Percentiles rank a stretch among this genome's conserved stretches.
Evolutionary conservation across 139 green algal species (phyloP).

Genomic region (Spirogloea muscicola): DNA sequence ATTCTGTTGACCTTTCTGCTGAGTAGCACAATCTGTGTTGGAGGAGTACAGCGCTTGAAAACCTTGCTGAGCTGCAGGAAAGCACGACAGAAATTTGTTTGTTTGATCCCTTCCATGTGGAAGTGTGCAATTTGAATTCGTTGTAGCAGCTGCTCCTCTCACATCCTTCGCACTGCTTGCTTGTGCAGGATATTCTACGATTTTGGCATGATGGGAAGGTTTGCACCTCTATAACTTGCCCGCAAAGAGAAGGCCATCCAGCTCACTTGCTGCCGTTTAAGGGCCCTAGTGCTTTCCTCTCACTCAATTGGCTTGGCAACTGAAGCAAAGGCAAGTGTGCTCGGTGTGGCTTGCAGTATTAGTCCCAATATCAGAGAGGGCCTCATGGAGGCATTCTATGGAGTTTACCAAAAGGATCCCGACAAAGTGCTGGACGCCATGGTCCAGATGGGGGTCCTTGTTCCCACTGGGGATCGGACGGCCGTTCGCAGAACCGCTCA

Average conservation of each 20-base stretch:
- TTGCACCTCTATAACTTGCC: slow-evolving; percentile 12
- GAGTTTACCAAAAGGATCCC: slow-evolving; percentile 84
- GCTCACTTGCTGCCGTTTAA: too few relatives aligned
- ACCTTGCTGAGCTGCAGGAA: too few relatives aligned
- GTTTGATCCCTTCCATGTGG: background rate
- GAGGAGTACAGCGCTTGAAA: too few relatives aligned
- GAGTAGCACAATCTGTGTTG: too few relatives aligned
- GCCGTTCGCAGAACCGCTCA: slow-evolving; percentile 84
- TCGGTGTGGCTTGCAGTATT: slow-evolving; percentile 20
- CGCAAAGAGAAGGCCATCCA: too few relatives aligned
- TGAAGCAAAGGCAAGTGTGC: too few relatives aligned
- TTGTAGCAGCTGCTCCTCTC: background rate
- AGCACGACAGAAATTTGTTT: too few relatives aligned
- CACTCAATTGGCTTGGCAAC: too few relatives aligned
- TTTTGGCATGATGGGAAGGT: slow-evolving; percentile 85
- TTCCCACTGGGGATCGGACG: slow-evolving; percentile 73
- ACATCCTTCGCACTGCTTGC: background rate
- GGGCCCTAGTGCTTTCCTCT: too few relatives aligned
- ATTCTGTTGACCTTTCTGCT: too few relatives aligned
- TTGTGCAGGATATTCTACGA: slow-evolving; percentile 88
- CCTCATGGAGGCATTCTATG: slow-evolving; percentile 96
- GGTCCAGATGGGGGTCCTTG: slow-evolving; percentile 85
- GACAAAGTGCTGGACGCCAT: slow-evolving; percentile 80
- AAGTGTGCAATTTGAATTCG: background rate
- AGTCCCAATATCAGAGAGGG: slow-evolving; percentile 51